phyloP scores from a whole-genome alignment of 2,329 filamentous ascomycete species.

The Cercospora citrullina region DNA sequence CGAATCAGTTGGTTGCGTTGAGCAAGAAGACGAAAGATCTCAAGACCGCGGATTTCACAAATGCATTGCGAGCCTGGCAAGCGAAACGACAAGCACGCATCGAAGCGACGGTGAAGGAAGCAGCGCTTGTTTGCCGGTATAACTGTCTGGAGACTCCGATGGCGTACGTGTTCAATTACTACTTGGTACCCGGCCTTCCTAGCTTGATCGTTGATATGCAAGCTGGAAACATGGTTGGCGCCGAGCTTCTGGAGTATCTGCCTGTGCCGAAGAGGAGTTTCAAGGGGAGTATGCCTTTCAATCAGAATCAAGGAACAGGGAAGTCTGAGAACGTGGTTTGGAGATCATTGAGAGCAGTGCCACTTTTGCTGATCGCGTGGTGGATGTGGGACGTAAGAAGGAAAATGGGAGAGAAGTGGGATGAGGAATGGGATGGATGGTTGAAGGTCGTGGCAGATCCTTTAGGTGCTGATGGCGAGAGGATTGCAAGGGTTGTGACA shows the following conservation, averaged over 20 bases:
- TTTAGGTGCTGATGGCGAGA: background rate
- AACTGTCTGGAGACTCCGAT: conserved; percentile 22
- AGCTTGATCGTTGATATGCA: conserved; percentile 21
- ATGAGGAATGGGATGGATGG: background rate
- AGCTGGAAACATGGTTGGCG: conserved; percentile 24
- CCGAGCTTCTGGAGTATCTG: conserved; percentile 35
- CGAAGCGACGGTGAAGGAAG: conserved; percentile 21
- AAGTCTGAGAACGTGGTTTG: conserved; percentile 31
- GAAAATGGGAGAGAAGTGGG: background rate
- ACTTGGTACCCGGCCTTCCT: conserved; percentile 9
- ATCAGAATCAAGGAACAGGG: conserved; percentile 32
- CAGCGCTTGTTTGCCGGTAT: conserved; percentile 26
- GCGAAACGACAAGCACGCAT: conserved; percentile 24
- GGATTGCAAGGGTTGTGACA: background rate
- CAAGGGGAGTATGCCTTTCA: conserved; percentile 36
- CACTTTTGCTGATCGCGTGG: conserved; percentile 14
- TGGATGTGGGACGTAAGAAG: background rate
- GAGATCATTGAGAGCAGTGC: conserved; percentile 10
- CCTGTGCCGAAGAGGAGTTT: conserved; percentile 32
- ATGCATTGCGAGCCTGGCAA: conserved; percentile 26
- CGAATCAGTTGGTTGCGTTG: conserved; percentile 22
- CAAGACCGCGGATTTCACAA: background rate
- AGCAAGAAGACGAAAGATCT: conserved; percentile 2
- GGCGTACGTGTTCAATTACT: conserved; percentile 20
- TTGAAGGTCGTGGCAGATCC: background rate